phyloP scores from a whole-genome alignment of 1,139 yeast species.

The Suhomyces panamericanus region DNA sequence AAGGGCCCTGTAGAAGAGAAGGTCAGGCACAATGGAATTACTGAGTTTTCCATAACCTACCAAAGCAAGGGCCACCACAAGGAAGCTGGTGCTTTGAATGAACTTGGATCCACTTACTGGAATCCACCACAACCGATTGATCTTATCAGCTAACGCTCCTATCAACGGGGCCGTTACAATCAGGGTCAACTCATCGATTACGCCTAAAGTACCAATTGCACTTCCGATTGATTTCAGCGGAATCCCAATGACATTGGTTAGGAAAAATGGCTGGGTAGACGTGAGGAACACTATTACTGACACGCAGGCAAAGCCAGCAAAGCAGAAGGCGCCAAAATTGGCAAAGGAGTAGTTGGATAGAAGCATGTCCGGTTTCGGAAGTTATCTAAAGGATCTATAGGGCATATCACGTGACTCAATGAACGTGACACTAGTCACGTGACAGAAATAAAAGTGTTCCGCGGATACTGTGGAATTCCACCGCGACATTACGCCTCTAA shows the following conservation, averaged over 20 bases:
- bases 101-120: slow-evolving; percentile 51
- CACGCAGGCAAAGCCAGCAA: slow-evolving; percentile 51
- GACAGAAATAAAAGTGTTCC: background rate
- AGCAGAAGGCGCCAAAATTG: slow-evolving; percentile 23
- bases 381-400: slow-evolving; percentile 7
- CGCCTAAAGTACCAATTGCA: slow-evolving; percentile 60
- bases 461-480: background rate
- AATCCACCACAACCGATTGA: slow-evolving; percentile 22
- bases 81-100: slow-evolving; percentile 50
- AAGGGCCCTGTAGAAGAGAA: slow-evolving; percentile 51
- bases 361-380: slow-evolving; percentile 1
- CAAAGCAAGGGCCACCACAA: slow-evolving; percentile 48
- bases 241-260: slow-evolving; percentile 55
- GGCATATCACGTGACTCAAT: background rate
- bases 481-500: too few relatives aligned
- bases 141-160: slow-evolving; percentile 63
- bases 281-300: slow-evolving; percentile 66
- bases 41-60: slow-evolving; percentile 46
- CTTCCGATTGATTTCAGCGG: slow-evolving; percentile 47
- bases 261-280: slow-evolving; percentile 67
- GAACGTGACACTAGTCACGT: background rate
- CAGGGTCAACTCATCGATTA: slow-evolving; percentile 60
- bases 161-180: slow-evolving; percentile 59
- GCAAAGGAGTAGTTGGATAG: slow-evolving; percentile 13
- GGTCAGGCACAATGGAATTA: slow-evolving; percentile 39